Percentiles rank a stretch among this genome's conserved stretches.
Evolutionary conservation across 1,284 basidiomycete species (phyloP).

Genomic region (Chiua sp.): DNA sequence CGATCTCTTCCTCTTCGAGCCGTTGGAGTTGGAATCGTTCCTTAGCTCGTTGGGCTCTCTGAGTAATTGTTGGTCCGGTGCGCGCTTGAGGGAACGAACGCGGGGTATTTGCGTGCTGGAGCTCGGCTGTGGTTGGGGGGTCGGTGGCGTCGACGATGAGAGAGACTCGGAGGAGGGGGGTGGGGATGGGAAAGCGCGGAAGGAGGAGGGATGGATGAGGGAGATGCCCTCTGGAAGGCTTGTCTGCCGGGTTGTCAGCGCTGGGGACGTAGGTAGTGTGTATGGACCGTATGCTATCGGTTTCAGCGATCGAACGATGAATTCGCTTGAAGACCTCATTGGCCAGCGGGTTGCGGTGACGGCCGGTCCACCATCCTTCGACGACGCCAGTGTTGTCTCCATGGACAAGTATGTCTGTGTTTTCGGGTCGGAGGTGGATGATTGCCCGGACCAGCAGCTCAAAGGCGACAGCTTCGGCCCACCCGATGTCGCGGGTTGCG

Average conservation of each 20-base stretch:
- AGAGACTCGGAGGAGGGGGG: not conserved
- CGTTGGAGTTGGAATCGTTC: too few species aligned
- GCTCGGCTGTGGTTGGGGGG: too few species aligned
- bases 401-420: constrained; percentile 13
- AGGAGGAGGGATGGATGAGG: constrained; percentile 16
- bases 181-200: constrained; percentile 17
- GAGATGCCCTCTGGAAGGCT: constrained; percentile 21
- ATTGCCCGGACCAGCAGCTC: constrained; percentile 36
- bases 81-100: too few species aligned
- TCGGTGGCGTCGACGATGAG: not conserved
- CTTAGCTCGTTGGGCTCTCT: too few species aligned
- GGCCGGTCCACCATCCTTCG: constrained; percentile 44
- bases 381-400: constrained; percentile 47
- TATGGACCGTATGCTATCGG: constrained; percentile 20
- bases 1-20: too few species aligned
- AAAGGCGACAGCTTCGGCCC: constrained; percentile 15
- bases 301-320: too few species aligned
- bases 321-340: constrained; percentile 25
- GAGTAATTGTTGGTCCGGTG: too few species aligned
- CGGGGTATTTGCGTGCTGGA: too few species aligned
- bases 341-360: constrained; percentile 36
- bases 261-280: constrained; percentile 35
- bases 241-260: constrained; percentile 24
- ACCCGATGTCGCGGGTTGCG: constrained; percentile 14
- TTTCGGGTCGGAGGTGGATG: accelerated